phyloP scores from a whole-genome alignment of 2,329 filamentous ascomycete species.

The Pyrenophora teres region DNA sequence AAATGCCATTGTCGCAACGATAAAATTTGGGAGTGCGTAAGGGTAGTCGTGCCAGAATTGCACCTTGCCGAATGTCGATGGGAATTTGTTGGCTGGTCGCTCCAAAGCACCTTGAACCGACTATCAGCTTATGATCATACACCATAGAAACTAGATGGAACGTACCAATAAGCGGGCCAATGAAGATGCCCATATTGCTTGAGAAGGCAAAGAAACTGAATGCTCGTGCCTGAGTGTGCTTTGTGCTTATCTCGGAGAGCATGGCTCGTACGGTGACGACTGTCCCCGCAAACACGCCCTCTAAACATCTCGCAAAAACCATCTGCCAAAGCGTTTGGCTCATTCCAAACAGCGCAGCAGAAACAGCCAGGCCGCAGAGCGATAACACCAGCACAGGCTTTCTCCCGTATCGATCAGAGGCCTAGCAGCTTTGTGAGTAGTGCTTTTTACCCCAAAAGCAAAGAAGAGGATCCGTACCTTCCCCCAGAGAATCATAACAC shows the following conservation, averaged over 20 bases:
- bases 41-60: conserved; percentile 67
- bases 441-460: not conserved
- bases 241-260: conserved; percentile 73
- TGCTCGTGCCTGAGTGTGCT: conserved; percentile 70
- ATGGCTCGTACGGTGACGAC: conserved; percentile 77
- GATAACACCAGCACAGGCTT: conserved; percentile 74
- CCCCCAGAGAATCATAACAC: conserved; percentile 76
- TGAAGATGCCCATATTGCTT: conserved; percentile 73
- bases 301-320: conserved; percentile 71
- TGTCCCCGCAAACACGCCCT: conserved; percentile 74
- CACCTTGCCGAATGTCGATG: conserved; percentile 59
- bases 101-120: conserved; percentile 66
- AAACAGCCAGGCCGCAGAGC: conserved; percentile 65
- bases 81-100: conserved; percentile 68
- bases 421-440: conserved; percentile 34
- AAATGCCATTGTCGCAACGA: conserved; percentile 59
- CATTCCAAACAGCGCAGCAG: conserved; percentile 70
- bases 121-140: not conserved
- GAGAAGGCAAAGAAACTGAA: conserved; percentile 80
- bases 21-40: conserved; percentile 68
- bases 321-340: conserved; percentile 72
- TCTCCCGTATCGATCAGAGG: conserved; percentile 70
- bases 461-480: conserved; percentile 20
- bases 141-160: not conserved
- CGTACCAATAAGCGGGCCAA: conserved; percentile 67